Conservation (phyloP, 129 eudicot species). For the Helichrysum umbraculigerum region DNA sequence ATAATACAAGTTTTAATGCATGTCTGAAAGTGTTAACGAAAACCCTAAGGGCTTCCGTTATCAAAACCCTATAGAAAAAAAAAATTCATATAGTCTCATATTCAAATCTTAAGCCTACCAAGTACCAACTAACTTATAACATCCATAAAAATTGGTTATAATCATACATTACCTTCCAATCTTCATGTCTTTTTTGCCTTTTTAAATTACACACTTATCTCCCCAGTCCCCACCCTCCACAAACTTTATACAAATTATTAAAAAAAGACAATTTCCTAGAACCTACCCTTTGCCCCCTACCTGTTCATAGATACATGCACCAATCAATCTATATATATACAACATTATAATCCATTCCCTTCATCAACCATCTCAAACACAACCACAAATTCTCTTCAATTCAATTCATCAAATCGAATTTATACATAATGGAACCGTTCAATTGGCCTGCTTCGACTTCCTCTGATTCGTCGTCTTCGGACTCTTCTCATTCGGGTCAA, state of each 20-base stretch:
- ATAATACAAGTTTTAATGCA: too few relatives aligned
- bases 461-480: conserved; percentile 35
- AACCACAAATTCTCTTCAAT: background rate
- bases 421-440: conserved; percentile 46
- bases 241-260: conserved; percentile 13
- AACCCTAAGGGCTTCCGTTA: too few relatives aligned
- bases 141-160: background rate
- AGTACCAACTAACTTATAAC: background rate
- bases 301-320: conserved; percentile 40
- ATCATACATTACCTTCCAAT: too few relatives aligned
- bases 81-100: too few relatives aligned
- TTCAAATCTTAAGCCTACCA: too few relatives aligned
- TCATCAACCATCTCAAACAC: background rate
- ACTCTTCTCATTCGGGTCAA: conserved; percentile 48
- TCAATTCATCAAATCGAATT: background rate
- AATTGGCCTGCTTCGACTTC: conserved; percentile 41
- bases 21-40: too few relatives aligned
- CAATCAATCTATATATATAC: conserved; percentile 21
- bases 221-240: background rate
- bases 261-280: conserved; percentile 23
- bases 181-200: background rate
- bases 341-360: background rate
- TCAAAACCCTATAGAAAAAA: too few relatives aligned
- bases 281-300: conserved; percentile 33
- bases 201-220: background rate